These are phyloP conservation scores for Rubus parviflorus DNA, from an alignment of 306 rosid genomes.

Conservation along the genomic window DNA sequence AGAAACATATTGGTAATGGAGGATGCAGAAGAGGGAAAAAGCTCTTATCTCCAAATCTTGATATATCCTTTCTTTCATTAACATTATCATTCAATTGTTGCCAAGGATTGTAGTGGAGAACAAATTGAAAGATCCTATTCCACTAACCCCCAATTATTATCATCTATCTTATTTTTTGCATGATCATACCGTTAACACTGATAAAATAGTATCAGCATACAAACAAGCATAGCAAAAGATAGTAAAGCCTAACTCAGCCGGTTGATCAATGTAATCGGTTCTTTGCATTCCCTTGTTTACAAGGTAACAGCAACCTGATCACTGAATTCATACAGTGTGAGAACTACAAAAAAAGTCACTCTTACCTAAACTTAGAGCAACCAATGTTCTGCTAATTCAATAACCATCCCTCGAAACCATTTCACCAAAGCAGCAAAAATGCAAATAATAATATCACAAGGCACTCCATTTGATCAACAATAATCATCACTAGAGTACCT, in stretches of 20 bases:
- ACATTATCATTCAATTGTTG: neutral
- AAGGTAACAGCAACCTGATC: neutral
- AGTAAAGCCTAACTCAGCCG: neutral
- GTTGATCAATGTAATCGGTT: neutral
- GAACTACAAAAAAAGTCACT: neutral
- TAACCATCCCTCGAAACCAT: constrained; percentile 9
- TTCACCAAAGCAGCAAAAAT: neutral
- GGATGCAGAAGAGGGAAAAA: neutral
- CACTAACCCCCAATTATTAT: neutral
- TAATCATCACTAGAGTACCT: neutral
- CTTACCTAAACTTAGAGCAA: constrained; percentile 20
- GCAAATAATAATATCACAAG: neutral
- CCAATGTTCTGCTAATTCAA: constrained; percentile 13
- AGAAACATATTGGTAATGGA: neutral
- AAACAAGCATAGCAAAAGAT: no score
- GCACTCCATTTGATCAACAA: neutral
- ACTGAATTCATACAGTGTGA: neutral
- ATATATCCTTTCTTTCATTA: no score
- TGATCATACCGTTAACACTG: neutral
- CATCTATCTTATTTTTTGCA: neutral
- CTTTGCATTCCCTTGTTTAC: neutral
- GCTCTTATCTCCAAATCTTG: neutral
- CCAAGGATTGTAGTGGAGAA: neutral
- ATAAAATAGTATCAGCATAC: neutral
- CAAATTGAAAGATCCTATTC: neutral